Conservation (phyloP, 306 rosid genomes). For the Cicer judaicum region DNA sequence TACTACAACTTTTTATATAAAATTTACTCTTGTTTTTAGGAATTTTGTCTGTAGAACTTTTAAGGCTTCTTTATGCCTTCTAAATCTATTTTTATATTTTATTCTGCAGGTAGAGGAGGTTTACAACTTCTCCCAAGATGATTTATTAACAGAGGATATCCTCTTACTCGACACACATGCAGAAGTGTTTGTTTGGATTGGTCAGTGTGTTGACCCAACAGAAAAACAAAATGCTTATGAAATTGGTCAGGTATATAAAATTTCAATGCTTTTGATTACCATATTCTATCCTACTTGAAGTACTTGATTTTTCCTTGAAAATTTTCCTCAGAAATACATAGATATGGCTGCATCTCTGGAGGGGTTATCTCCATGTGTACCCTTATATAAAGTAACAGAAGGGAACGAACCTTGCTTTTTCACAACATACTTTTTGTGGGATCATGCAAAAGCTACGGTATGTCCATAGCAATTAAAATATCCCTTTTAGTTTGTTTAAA, state of each 20-base stretch:
- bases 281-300: conserved; percentile 23
- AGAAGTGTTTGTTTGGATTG: conserved; percentile 96
- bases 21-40: conserved; percentile 10
- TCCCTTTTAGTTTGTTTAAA: conserved; percentile 6
- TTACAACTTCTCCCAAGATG: conserved; percentile 90
- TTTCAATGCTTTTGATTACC: conserved; percentile 36
- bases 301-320: conserved; percentile 25
- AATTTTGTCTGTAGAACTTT: conserved; percentile 31
- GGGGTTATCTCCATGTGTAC: conserved; percentile 78
- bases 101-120: conserved; percentile 81
- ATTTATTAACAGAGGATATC: conserved; percentile 88
- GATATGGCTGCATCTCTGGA: conserved; percentile 81
- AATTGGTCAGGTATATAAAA: conserved; percentile 75
- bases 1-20: conserved; percentile 20
- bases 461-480: conserved; percentile 45
- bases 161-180: conserved; percentile 89
- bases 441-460: conserved; percentile 75
- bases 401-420: conserved; percentile 98
- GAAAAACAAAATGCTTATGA: conserved; percentile 85
- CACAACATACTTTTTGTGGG: conserved; percentile 96
- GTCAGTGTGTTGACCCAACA: conserved; percentile 75
- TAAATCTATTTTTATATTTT: conserved; percentile 39
- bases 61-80: conserved; percentile 27
- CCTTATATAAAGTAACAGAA: conserved; percentile 89
- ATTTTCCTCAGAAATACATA: conserved; percentile 73